phyloP scores from a whole-genome alignment of 305 asterid species.

The Fraxinus albicans region DNA sequence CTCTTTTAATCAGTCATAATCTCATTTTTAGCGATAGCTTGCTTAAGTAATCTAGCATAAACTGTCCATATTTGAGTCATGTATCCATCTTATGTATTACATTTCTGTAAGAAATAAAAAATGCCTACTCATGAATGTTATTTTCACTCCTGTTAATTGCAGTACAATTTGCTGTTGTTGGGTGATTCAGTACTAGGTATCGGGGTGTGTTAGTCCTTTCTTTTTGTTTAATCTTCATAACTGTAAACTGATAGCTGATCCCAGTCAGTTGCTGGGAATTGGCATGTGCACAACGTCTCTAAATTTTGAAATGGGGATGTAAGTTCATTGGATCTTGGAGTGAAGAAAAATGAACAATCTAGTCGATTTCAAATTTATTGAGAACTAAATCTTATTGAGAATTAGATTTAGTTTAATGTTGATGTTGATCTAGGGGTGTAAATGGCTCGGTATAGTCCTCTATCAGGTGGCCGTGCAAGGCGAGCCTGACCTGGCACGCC shows the following conservation, averaged over 20 bases:
- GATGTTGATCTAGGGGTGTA: background rate
- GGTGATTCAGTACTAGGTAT: background rate
- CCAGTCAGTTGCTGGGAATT: background rate
- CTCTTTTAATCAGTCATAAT: background rate
- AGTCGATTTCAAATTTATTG: background rate
- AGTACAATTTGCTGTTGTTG: background rate
- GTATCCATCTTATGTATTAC: background rate
- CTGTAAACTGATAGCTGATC: background rate
- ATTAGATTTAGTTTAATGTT: background rate
- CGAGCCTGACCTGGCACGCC: background rate
- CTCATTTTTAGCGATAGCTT: background rate
- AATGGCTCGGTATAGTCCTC: background rate
- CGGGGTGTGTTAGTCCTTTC: background rate
- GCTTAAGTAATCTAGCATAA: background rate
- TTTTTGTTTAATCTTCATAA: background rate
- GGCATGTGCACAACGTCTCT: background rate
- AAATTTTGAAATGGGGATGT: background rate
- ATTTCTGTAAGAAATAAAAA: background rate
- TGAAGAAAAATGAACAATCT: background rate
- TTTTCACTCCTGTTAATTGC: background rate
- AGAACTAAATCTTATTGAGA: background rate
- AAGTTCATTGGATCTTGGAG: background rate
- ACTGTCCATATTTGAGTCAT: background rate
- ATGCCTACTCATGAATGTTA: background rate
- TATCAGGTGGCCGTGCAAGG: background rate